Base-by-base conservation (phyloP, 495 filamentous ascomycete species). In the Bombardia bombarda region DNA sequence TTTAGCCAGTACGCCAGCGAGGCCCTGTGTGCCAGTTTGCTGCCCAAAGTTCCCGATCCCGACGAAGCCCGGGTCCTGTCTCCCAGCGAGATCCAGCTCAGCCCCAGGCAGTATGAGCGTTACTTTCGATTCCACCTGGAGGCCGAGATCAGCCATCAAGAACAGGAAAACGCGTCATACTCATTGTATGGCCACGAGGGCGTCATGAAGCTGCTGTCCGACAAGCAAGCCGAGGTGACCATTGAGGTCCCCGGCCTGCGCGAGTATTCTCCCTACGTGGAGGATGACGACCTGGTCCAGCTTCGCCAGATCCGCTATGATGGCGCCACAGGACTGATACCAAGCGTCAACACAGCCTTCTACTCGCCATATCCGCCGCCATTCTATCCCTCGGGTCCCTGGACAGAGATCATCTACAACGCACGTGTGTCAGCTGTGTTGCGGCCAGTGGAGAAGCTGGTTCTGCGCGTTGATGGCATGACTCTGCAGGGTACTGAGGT, bases 281-380 rank as follows among this genome's bases (percentile, higher is more conserved):
- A 68, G 24, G 54, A 67, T 30, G 68, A 65, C 32, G 68, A 72
- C 40, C 40, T 61, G 30, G 48, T 72, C n/a, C 55, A 60, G 38
- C 54, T 72, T 31, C 61, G 68, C 10, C 66, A 72, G 47, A 38
- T 70, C n/a, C 43, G n/a, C n/a, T n/a, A n/a, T n/a, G n/a, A n/a
- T n/a, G 50, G 8, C 39, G 47, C 26, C 46, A 53, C 47, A 51
- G 39, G 49, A 17, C 42, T 40, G n/a, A n/a, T n/a, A n/a, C n/a
- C n/a, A n/a, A n/a, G n/a, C n/a, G n/a, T n/a, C n/a, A n/a, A n/a
- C n/a, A n/a, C n/a, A n/a, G n/a, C n/a, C n/a, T n/a, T n/a, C n/a
- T n/a, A n/a, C n/a, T n/a, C n/a, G n/a, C n/a, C n/a, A n/a, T n/a
- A n/a, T n/a, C n/a, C n/a, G n/a, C n/a, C n/a, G n/a, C n/a, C n/a